phyloP scores from a whole-genome alignment of 495 filamentous ascomycete genomes.

The Penicillium maclennaniae region DNA sequence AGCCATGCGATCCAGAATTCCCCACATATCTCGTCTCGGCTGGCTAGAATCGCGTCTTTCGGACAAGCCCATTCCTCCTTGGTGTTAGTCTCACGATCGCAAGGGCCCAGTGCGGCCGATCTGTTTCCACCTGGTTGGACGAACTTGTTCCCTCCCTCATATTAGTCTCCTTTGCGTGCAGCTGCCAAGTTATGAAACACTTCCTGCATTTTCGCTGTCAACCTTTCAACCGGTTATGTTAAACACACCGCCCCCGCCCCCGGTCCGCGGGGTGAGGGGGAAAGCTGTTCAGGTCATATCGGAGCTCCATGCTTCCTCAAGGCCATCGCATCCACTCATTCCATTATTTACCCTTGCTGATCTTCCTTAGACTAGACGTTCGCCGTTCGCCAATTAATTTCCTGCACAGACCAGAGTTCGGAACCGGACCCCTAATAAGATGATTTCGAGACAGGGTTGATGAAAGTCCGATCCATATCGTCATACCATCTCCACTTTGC shows the following conservation, averaged over 20 bases:
- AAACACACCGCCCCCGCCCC: constrained; percentile 5
- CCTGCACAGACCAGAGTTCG: neutral
- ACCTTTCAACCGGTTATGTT: neutral
- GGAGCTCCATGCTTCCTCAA: constrained; percentile 12
- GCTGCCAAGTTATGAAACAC: constrained; percentile 14
- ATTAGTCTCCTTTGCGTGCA: neutral
- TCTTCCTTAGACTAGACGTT: neutral
- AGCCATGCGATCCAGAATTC: constrained; percentile 22
- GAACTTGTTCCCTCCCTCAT: constrained; percentile 10
- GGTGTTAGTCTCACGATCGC: constrained; percentile 25
- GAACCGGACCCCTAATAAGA: neutral
- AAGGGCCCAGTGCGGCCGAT: constrained; percentile 23
- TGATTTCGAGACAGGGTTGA: neutral
- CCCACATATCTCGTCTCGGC: constrained; percentile 26
- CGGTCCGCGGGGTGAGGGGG: neutral
- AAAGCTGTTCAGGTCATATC: neutral
- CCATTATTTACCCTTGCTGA: constrained; percentile 7
- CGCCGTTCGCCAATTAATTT: neutral
- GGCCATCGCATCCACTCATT: constrained; percentile 16
- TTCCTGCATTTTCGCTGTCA: neutral
- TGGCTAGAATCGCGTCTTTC: constrained; percentile 24
- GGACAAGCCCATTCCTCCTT: constrained; percentile 4
- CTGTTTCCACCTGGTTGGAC: constrained; percentile 25
- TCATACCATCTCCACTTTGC: constrained; percentile 17
- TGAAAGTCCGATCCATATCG: constrained; percentile 12